A percentile compares a stretch with the other conserved stretches of the same genome.
phyloP scores from a whole-genome alignment of 257 asterid species.

The Leonotis leonurus region DNA sequence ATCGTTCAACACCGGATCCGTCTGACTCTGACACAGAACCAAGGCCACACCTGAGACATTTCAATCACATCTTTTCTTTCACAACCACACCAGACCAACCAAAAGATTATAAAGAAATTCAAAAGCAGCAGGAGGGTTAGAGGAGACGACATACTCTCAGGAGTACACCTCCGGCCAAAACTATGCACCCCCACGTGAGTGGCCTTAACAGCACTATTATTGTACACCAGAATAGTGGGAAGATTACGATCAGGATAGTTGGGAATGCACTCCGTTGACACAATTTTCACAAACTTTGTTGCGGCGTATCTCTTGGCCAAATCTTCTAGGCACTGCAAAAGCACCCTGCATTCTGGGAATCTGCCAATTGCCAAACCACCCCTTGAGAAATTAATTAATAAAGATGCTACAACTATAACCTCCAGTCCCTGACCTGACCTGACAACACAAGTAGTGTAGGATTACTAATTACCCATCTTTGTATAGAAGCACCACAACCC shows the following conservation, averaged over 20 bases:
- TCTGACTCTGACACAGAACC: slow-evolving; percentile 73
- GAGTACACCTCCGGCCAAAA: slow-evolving; percentile 92
- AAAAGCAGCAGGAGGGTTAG: too few species aligned
- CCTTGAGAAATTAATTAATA: too few species aligned
- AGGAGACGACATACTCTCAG: slow-evolving; percentile 62
- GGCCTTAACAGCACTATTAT: slow-evolving; percentile 79
- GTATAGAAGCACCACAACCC: slow-evolving; percentile 82
- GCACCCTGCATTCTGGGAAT: slow-evolving; percentile 64
- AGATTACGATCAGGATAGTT: slow-evolving; percentile 90
- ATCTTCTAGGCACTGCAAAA: slow-evolving; percentile 74
- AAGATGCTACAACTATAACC: too few species aligned
- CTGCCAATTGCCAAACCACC: too few species aligned
- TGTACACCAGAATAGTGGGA: slow-evolving; percentile 82
- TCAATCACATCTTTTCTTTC: background rate
- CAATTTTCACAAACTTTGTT: slow-evolving; percentile 86
- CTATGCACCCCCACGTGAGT: slow-evolving; percentile 65
- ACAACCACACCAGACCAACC: background rate
- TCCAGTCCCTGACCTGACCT: too few species aligned
- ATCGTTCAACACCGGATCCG: slow-evolving; percentile 82
- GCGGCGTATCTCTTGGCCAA: slow-evolving; percentile 73
- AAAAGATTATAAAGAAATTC: background rate
- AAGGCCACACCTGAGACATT: slow-evolving; percentile 67
- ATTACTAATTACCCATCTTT: slow-evolving; percentile 78
- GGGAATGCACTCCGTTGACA: slow-evolving; percentile 94
- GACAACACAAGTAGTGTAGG: too few species aligned